These are phyloP conservation scores for Mortierella sp. DNA, from an alignment of 371 early-diverging fungal species.

Conservation along the genomic window DNA sequence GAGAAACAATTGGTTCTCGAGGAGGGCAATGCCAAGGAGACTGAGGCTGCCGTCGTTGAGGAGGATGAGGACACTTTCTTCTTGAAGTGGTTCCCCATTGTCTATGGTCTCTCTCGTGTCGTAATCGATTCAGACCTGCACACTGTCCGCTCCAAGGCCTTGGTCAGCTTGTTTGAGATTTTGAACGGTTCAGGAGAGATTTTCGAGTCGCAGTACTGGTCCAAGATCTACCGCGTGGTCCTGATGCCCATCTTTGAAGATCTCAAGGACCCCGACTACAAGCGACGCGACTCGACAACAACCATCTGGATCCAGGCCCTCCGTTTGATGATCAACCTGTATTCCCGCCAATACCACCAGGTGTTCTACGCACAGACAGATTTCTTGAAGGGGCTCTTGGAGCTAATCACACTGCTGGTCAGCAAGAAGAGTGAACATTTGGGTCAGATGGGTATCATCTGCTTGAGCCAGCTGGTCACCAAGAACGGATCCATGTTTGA, in stretches of 20 bases:
- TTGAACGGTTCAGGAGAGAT: slow-evolving; percentile 74
- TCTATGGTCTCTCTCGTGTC: slow-evolving; percentile 84
- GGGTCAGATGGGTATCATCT: slow-evolving; percentile 86
- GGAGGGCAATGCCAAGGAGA: slow-evolving; percentile 57
- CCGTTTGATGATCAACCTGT: slow-evolving; percentile 83
- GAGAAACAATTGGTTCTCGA: slow-evolving; percentile 38
- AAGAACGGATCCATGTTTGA: slow-evolving; percentile 75
- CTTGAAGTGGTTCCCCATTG: slow-evolving; percentile 83
- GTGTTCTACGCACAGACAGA: slow-evolving; percentile 63
- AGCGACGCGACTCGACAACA: slow-evolving; percentile 53
- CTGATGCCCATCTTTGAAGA: slow-evolving; percentile 91
- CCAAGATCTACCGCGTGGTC: slow-evolving; percentile 78
- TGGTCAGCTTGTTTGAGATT: slow-evolving; percentile 83
- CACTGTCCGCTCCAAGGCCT: slow-evolving; percentile 82
- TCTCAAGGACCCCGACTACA: slow-evolving; percentile 64
- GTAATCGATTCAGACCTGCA: slow-evolving; percentile 85
- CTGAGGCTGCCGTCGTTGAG: slow-evolving; percentile 40
- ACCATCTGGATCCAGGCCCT: slow-evolving; percentile 81
- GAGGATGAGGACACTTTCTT: slow-evolving; percentile 75
- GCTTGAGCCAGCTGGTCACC: slow-evolving; percentile 84
- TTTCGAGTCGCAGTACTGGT: slow-evolving; percentile 82
- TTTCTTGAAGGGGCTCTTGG: slow-evolving; percentile 77
- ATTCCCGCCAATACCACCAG: slow-evolving; percentile 74
- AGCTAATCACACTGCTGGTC: slow-evolving; percentile 80
- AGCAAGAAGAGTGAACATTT: slow-evolving; percentile 87